Conservation (phyloP, 1,284 basidiomycete species). For the Coniferiporia weirii region DNA sequence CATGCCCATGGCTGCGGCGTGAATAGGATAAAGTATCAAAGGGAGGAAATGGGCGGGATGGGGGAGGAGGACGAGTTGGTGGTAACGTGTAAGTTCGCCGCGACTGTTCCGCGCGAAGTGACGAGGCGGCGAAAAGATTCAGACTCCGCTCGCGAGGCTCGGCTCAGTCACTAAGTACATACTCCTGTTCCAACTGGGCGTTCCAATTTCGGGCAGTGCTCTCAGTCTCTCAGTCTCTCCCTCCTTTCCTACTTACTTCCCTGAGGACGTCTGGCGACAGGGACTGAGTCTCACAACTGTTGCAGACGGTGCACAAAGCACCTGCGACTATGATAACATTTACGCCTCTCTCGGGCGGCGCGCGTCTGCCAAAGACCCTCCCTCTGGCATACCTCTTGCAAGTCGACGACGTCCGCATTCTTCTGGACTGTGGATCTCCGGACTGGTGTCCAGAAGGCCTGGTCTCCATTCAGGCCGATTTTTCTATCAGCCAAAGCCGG, state of each 20-base stretch:
- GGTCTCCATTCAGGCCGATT: constrained; percentile 32
- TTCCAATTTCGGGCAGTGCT: no score
- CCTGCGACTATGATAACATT: constrained; percentile 77
- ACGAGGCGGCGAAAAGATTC: constrained; percentile 11
- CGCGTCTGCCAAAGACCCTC: constrained; percentile 57
- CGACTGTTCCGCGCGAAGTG: constrained; percentile 5
- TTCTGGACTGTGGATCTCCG: constrained; percentile 92
- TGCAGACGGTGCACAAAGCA: background rate
- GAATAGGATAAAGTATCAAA: constrained; percentile 9
- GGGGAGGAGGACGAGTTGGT: constrained; percentile 1
- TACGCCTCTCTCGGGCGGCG: constrained; percentile 83
- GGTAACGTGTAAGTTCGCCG: constrained; percentile 13
- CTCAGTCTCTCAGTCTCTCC: no score
- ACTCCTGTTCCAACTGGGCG: no score
- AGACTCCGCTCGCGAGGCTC: constrained; percentile 13
- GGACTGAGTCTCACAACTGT: no score
- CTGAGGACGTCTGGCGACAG: no score
- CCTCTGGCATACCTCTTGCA: constrained; percentile 85
- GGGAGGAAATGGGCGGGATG: constrained; percentile 7
- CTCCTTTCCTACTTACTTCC: no score
- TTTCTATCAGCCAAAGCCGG: constrained; percentile 30
- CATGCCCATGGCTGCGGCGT: constrained; percentile 66
- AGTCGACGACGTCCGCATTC: constrained; percentile 90
- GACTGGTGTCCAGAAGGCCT: constrained; percentile 70
- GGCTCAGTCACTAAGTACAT: background rate